Percentiles rank a stretch among this genome's conserved stretches.
Conservation (phyloP, 768 basidiomycete species). For the Tulasnella sp. region DNA sequence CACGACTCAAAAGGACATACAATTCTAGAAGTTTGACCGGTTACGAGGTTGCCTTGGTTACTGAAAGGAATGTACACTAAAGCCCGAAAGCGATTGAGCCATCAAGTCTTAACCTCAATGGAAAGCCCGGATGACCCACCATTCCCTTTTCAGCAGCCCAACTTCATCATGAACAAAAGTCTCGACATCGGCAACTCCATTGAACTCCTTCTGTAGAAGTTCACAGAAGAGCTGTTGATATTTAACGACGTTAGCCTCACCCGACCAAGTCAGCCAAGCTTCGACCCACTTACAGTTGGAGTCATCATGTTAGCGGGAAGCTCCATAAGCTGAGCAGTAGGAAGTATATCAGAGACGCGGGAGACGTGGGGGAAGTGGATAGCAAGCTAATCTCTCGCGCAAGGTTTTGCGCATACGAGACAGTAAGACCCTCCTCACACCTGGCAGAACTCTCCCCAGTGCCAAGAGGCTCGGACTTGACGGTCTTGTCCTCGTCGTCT, state of each 20-base stretch:
- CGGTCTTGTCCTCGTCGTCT: constrained; percentile 47
- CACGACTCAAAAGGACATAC: constrained; percentile 39
- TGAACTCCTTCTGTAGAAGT: constrained; percentile 63
- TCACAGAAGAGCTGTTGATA: constrained; percentile 59
- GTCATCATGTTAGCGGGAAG: constrained; percentile 83
- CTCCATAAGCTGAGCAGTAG: constrained; percentile 62
- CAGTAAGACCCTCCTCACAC: constrained; percentile 71
- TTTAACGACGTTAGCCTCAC: not conserved
- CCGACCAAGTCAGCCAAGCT: not conserved
- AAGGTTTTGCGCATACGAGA: constrained; percentile 74
- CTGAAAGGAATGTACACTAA: constrained; percentile 80
- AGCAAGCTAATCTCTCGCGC: constrained; percentile 51
- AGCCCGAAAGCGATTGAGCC: not conserved
- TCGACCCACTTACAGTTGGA: constrained; percentile 56
- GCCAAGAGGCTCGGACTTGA: constrained; percentile 46
- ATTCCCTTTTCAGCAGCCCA: constrained; percentile 85
- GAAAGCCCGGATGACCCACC: constrained; percentile 43
- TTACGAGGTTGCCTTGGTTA: constrained; percentile 74
- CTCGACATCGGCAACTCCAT: constrained; percentile 62
- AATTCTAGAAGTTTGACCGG: constrained; percentile 87
- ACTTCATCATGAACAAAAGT: constrained; percentile 67
- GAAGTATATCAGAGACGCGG: not conserved
- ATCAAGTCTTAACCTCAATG: no score
- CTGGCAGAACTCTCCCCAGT: constrained; percentile 39
- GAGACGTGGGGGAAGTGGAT: not conserved